Conservation (phyloP, 129 eudicot species). For the Helichrysum umbraculigerum region DNA sequence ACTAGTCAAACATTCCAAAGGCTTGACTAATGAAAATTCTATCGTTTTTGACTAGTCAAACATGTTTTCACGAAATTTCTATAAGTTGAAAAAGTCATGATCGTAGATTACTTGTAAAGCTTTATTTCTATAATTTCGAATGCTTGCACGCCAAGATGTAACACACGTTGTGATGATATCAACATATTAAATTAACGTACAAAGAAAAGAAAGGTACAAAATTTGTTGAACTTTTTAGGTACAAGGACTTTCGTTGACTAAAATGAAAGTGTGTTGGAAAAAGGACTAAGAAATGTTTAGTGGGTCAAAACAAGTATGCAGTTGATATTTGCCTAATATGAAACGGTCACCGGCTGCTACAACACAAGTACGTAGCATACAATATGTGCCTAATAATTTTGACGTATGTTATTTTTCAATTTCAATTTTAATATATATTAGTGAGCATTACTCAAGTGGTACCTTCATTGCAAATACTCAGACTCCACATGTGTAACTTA, state of each 20-base stretch:
- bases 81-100: slow-evolving; percentile 3
- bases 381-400: neutral
- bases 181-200: too few relatives aligned
- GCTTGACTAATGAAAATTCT: slow-evolving; percentile 25
- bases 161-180: neutral
- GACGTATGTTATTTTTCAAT: too few relatives aligned
- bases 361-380: too few relatives aligned
- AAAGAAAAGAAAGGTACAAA: too few relatives aligned
- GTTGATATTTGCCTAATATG: neutral
- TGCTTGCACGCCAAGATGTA: slow-evolving; percentile 21
- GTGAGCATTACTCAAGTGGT: too few relatives aligned
- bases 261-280: neutral
- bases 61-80: neutral
- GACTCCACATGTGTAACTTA: too few relatives aligned
- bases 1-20: slow-evolving; percentile 19
- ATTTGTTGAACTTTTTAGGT: neutral
- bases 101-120: slow-evolving; percentile 11
- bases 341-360: neutral
- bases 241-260: neutral
- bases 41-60: neutral
- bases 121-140: neutral
- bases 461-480: too few relatives aligned
- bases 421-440: too few relatives aligned
- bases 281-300: neutral
- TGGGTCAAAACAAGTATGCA: slow-evolving; percentile 15